Evolutionary conservation across 306 rosid genomes (phyloP).

Genomic region (Parietaria judaica): DNA sequence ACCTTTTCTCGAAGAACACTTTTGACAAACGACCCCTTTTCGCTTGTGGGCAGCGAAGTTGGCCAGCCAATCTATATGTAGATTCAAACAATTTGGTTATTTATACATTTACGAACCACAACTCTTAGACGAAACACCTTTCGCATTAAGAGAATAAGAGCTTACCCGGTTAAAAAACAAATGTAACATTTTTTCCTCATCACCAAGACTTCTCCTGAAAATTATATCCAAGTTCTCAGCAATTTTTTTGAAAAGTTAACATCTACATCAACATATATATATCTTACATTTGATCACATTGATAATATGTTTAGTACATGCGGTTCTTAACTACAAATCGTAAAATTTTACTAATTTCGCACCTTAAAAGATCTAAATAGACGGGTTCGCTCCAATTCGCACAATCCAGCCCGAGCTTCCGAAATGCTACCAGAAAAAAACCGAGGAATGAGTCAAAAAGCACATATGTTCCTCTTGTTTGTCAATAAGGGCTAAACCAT

Average conservation of each 20-base stretch:
- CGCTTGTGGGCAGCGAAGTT: slow-evolving; percentile 76
- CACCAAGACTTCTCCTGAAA: slow-evolving; percentile 63
- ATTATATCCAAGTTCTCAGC: slow-evolving; percentile 17
- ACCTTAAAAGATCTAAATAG: slow-evolving; percentile 78
- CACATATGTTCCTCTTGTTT: neutral
- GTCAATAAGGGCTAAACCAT: too few relatives aligned
- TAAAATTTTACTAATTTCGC: slow-evolving; percentile 1
- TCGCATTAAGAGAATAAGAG: slow-evolving; percentile 18
- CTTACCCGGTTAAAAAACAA: slow-evolving; percentile 74
- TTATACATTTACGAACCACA: slow-evolving; percentile 10
- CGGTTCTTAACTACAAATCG: neutral
- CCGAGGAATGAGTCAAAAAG: neutral
- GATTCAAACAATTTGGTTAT: slow-evolving; percentile 10
- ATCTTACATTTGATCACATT: neutral
- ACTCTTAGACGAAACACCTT: slow-evolving; percentile 2
- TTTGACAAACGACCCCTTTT: slow-evolving; percentile 63
- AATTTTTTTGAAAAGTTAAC: slow-evolving; percentile 2
- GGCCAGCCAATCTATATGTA: slow-evolving; percentile 88
- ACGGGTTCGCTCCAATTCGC: slow-evolving; percentile 89
- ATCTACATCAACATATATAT: slow-evolving; percentile 4
- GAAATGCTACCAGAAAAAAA: slow-evolving; percentile 47
- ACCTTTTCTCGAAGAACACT: slow-evolving; percentile 77
- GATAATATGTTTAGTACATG: too few relatives aligned
- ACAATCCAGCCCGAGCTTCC: slow-evolving; percentile 84
- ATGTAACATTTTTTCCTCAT: slow-evolving; percentile 77